phyloP scores from a whole-genome alignment of 1,284 basidiomycete genomes.

The Omphalotus olearius region DNA sequence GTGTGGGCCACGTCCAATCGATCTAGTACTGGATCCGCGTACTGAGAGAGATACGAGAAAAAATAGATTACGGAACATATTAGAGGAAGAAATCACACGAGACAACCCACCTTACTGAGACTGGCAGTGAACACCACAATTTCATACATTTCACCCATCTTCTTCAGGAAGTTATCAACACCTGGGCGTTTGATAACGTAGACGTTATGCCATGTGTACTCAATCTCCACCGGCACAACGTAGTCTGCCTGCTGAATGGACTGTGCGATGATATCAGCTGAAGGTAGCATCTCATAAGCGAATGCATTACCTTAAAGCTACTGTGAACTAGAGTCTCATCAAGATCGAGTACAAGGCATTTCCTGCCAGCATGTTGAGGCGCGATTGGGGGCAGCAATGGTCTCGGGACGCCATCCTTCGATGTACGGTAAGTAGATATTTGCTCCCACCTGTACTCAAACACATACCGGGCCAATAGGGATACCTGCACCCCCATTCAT shows the following conservation, averaged over 20 bases:
- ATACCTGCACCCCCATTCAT: conserved; percentile 48
- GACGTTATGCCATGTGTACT: conserved; percentile 96
- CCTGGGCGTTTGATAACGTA: conserved; percentile 99
- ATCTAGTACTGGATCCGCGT: conserved; percentile 97
- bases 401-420: conserved; percentile 76
- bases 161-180: conserved; percentile 94
- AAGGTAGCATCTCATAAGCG: not conserved
- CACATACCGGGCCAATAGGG: conserved; percentile 46
- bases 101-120: conserved; percentile 76
- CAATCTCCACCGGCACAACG: conserved; percentile 98
- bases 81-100: not conserved
- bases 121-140: conserved; percentile 98
- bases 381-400: conserved; percentile 74
- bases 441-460: not conserved
- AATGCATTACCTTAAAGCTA: conserved; percentile 65
- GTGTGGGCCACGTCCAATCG: conserved; percentile 92
- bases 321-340: conserved; percentile 89
- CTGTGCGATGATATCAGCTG: conserved; percentile 36
- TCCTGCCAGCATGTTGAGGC: conserved; percentile 65
- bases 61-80: conserved; percentile 8
- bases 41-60: conserved; percentile 44
- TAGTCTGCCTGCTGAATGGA: conserved; percentile 96
- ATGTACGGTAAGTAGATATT: conserved; percentile 1
- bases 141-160: conserved; percentile 98
- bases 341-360: conserved; percentile 85